Conservation (phyloP, 2,329 filamentous ascomycete species). For the Pseudogymnoascus sp. region DNA sequence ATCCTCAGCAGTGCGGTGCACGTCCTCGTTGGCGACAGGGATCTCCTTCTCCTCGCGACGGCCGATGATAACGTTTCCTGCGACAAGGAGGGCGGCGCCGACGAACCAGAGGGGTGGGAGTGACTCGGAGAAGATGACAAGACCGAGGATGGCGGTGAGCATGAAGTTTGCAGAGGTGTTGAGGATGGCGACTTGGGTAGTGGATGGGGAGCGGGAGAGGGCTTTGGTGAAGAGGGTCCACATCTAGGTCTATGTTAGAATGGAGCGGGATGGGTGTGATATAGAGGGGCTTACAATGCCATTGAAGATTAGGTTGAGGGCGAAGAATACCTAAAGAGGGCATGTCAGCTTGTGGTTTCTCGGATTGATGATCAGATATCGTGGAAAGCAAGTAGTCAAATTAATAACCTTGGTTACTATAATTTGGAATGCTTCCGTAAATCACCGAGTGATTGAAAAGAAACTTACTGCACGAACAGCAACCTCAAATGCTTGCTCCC, state of each 20-base stretch:
- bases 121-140: conserved; percentile 61
- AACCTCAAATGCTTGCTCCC: conserved; percentile 40
- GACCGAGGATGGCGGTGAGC: conserved; percentile 64
- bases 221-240: conserved; percentile 77
- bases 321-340: conserved; percentile 51
- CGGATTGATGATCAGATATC: background rate
- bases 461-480: conserved; percentile 41
- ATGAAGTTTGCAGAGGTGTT: conserved; percentile 80
- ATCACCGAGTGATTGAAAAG: background rate
- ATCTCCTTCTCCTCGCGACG: conserved; percentile 48
- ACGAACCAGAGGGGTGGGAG: conserved; percentile 70
- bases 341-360: background rate
- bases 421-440: background rate
- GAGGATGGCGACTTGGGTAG: conserved; percentile 71
- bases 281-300: conserved; percentile 45
- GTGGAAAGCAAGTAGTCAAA: background rate
- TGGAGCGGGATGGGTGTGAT: background rate
- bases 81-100: conserved; percentile 63
- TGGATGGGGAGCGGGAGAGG: conserved; percentile 64
- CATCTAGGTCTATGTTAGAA: conserved; percentile 42
- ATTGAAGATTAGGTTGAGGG: conserved; percentile 66
- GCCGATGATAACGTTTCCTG: conserved; percentile 71
- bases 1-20: background rate
- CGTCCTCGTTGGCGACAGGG: background rate
- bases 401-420: background rate